Percentiles rank a stretch among this genome's conserved stretches.
Conservation (phyloP, 73 alveolate species). For the Paramecium primaurelia region DNA sequence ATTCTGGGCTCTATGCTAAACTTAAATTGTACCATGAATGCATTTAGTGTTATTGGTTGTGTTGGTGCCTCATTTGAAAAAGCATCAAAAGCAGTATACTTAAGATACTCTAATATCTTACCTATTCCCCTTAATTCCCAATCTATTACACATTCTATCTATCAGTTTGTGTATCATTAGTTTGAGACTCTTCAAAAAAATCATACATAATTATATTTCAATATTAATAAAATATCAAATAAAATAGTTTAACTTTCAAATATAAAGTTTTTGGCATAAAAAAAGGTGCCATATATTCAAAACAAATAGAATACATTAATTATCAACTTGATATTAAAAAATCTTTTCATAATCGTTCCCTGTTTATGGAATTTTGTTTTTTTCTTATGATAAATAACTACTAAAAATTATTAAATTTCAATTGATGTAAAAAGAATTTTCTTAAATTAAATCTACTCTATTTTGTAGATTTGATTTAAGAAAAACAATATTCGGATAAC, state of each 20-base stretch:
- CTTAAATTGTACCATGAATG: background rate
- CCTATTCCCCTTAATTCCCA: background rate
- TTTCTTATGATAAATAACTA: too few species aligned
- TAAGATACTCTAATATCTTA: background rate
- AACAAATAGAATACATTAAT: background rate
- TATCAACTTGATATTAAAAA: background rate
- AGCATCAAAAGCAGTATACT: background rate
- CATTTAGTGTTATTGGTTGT: background rate
- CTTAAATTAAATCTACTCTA: too few species aligned
- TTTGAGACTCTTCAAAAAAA: background rate
- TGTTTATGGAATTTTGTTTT: too few species aligned
- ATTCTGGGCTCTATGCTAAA: slow-evolving; percentile 3
- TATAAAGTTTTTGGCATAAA: too few species aligned
- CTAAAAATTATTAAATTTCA: too few species aligned
- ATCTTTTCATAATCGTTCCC: too few species aligned
- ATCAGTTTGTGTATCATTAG: background rate
- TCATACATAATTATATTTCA: background rate
- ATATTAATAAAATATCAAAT: background rate
- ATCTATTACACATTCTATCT: background rate
- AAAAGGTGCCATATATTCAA: background rate
- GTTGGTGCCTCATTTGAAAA: background rate
- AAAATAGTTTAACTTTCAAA: background rate
- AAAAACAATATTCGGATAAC: background rate
- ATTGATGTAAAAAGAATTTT: too few species aligned
- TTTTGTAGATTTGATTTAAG: too few species aligned